Evolutionary conservation across 2,329 filamentous ascomycete species (phyloP), one percentile per base, ranked within the genome.

Genomic region (Incumbomyces delicatus): DNA sequence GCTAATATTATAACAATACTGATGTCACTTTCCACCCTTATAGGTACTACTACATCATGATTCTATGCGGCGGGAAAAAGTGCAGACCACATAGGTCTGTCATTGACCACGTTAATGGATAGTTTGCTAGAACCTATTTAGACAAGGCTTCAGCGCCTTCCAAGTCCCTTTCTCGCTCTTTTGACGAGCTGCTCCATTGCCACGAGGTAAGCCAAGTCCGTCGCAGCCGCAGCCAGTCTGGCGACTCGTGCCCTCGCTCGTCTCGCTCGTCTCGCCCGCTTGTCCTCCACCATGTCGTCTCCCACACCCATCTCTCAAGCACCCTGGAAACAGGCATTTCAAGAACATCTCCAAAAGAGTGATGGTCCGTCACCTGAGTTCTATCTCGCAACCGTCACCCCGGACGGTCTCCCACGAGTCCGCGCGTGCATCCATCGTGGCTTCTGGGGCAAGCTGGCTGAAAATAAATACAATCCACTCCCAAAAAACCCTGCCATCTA

Each of bases 351-450:
- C 36, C 61, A 62, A 40, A 66, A 63, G 38, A 56, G 66, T 49
- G 49, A 44, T 30, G 59, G 54, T n/a, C 33, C 60, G 6, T 63
- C 63, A 1, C 61, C 63, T 6, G 66, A 65, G 47, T 68, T 71
- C 49, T 58, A 61, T 35, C 62, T 71, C 41, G 60, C 62, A 6
- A 77, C 75, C 2, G 64, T 80, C 34, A 56, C 45, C 8, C 47
- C 49, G 11, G 44, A 52, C 14, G 47, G 56, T 14, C 43, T 45
- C 7, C 69, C 73, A 0, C 63, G 86, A 45, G 83, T 79, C 7
- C 79, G 88, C 44, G 88, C 80, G 58, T 92, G 89, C 66, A 80
- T 95, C 59, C 90, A 80, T 67, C 83, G 90, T 50, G 87, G 88
- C 56, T 81, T 94, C 67, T 95, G 85, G 78, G 81, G 80, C 0